Evolutionary conservation across 805 yeast genomes (phyloP).

Genomic region (Cephaloascus albidus): DNA sequence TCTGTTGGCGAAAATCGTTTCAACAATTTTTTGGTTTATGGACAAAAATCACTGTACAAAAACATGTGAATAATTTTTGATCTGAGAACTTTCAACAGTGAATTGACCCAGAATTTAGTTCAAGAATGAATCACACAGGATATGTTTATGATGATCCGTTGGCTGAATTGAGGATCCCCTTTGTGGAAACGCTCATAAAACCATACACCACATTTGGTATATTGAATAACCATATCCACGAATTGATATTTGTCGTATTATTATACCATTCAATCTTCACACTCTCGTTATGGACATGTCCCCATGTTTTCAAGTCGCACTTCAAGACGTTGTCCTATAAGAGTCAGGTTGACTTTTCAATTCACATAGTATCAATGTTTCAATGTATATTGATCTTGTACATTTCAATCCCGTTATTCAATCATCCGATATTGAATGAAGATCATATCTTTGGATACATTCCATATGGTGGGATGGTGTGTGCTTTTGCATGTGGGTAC

Average conservation of each 20-base stretch:
- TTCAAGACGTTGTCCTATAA: conserved; percentile 2
- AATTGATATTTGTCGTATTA: conserved; percentile 14
- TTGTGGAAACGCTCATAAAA: conserved; percentile 11
- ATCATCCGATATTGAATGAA: conserved; percentile 12
- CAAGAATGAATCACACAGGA: background rate
- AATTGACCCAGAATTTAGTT: too few species aligned
- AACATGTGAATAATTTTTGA: too few species aligned
- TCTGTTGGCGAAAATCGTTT: too few species aligned
- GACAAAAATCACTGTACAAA: too few species aligned
- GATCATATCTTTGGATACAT: conserved; percentile 20
- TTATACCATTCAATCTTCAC: conserved; percentile 17
- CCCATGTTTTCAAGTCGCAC: background rate
- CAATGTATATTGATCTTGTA: conserved; percentile 19
- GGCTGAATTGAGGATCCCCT: conserved; percentile 10
- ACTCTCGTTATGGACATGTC: conserved; percentile 4
- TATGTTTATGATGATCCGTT: conserved; percentile 13
- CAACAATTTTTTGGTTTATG: too few species aligned
- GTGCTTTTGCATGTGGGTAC: conserved; percentile 19
- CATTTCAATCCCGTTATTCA: conserved; percentile 16
- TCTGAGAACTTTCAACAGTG: too few species aligned
- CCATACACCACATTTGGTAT: conserved; percentile 10
- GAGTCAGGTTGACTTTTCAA: conserved; percentile 15
- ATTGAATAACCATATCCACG: conserved; percentile 18
- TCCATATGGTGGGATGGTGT: conserved; percentile 19
- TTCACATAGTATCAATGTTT: conserved; percentile 20